Evolutionary conservation across 2,329 filamentous ascomycete genomes (phyloP), one percentile per base, ranked within the genome.

Genomic region (Trichoderma hamatum): DNA sequence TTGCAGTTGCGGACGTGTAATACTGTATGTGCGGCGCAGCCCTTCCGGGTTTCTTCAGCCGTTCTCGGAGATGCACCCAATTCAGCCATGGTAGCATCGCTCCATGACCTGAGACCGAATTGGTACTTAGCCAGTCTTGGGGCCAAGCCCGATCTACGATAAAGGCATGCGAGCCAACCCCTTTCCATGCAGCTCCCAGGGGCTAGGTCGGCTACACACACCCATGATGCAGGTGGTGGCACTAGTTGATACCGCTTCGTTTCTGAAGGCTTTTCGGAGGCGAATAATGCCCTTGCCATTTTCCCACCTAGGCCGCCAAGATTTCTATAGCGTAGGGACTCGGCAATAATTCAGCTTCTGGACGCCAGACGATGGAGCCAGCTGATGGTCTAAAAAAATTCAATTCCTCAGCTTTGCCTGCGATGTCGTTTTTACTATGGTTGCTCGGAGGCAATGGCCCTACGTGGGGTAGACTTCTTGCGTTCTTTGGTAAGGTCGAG

Each of bases 61-160:
- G 36, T n/a, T 6, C 36, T 62, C 59, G 59, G 59, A 49, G 26
- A 62, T 51, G 16, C 28, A 14, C 59, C 59, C 11, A 24, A 51
- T 62, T 14, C 39, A 43, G 39, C 39, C 21, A 51, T 14, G 16
- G 39, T 62, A 49, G 34, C 43, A 43, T 43, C 39, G 39, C 39
- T 43, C 39, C 39, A n/a, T 49, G 28, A 62, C 59, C 36, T 62
- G 59, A 62, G 59, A 62, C 59, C 26, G 59, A 21, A 49, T 62
- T 28, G 39, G 39, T 49, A 28, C 21, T 62, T 62, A 62, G 59
- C 34, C 59, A 28, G 49, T 62, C 59, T 62, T 62, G 39, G 59
- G 28, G 39, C 59, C 28, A 62, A 43, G 39, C 39, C 59, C 59
- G 59, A 62, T 62, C 59, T 49, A 62, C 59, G 59, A 62, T 62